phyloP scores from a whole-genome alignment of 108 stramenopile species.

The Nitzschia inconspicua region DNA sequence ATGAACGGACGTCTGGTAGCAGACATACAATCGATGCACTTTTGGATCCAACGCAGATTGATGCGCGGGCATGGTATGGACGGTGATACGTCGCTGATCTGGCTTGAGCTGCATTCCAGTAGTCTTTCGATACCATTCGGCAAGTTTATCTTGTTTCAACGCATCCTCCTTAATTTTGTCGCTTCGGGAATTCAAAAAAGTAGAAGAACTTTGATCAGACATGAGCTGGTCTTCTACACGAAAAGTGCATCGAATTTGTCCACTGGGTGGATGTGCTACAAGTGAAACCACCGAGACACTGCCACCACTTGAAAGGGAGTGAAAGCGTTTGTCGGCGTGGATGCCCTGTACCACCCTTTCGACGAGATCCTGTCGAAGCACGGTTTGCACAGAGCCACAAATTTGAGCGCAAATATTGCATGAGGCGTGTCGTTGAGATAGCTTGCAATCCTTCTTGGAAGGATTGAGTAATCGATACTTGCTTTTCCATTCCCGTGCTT shows the following conservation, averaged over 20 bases:
- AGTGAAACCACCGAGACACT: background rate
- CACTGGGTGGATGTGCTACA: slow-evolving; percentile 17
- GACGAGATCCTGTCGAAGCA: slow-evolving; percentile 32
- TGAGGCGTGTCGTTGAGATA: slow-evolving; percentile 1
- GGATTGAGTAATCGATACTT: slow-evolving; percentile 4
- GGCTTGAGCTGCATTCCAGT: slow-evolving; percentile 13
- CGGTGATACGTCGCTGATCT: slow-evolving; percentile 34
- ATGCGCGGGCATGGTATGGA: slow-evolving; percentile 63
- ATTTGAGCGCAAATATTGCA: slow-evolving; percentile 63
- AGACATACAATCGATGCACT: slow-evolving; percentile 66
- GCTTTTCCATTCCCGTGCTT: slow-evolving; percentile 10
- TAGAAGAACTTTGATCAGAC: no score
- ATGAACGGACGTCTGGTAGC: slow-evolving; percentile 69
- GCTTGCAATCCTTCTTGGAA: slow-evolving; percentile 12
- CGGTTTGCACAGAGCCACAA: slow-evolving; percentile 43
- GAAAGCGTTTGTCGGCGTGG: background rate
- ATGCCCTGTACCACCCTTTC: slow-evolving; percentile 29
- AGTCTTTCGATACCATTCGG: slow-evolving; percentile 29
- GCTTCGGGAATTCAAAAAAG: background rate
- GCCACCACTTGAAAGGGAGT: background rate
- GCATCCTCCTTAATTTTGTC: background rate
- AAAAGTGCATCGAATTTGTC: slow-evolving; percentile 22
- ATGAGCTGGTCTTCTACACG: background rate
- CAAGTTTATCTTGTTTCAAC: slow-evolving; percentile 14
- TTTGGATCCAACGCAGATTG: slow-evolving; percentile 67